These are phyloP conservation scores for Nakazawaea ambrosiae DNA, from an alignment of 805 yeast genomes.

Conservation along the genomic window DNA sequence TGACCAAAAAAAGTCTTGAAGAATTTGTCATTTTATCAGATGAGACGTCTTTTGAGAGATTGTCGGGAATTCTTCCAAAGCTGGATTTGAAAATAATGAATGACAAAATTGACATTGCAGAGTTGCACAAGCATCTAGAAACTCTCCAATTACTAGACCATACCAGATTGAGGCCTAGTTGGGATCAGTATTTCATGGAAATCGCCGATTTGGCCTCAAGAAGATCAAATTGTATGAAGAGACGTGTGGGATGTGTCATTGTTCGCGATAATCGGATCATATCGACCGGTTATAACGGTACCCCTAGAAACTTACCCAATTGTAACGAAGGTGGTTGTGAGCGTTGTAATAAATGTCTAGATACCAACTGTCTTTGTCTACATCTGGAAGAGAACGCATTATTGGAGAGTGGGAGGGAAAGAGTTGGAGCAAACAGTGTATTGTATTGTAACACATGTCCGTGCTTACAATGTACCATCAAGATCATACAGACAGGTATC, in stretches of 20 bases:
- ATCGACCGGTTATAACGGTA: conserved; percentile 97
- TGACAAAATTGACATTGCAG: conserved; percentile 27
- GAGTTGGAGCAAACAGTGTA: conserved; percentile 58
- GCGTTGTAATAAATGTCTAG: conserved; percentile 61
- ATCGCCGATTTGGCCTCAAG: conserved; percentile 89
- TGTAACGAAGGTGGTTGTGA: conserved; percentile 96
- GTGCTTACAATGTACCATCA: conserved; percentile 90
- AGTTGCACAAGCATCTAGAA: conserved; percentile 31
- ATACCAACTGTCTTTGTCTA: conserved; percentile 78
- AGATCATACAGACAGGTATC: conserved; percentile 90
- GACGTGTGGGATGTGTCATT: conserved; percentile 94
- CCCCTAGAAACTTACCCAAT: conserved; percentile 81
- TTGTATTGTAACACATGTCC: conserved; percentile 97
- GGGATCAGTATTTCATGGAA: conserved; percentile 96
- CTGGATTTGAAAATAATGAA: conserved; percentile 58
- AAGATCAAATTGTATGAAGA: conserved; percentile 93
- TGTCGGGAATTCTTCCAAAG: conserved; percentile 33
- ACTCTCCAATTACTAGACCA: conserved; percentile 39
- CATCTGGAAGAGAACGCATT: conserved; percentile 98
- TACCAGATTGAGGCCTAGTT: conserved; percentile 73
- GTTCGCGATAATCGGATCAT: conserved; percentile 80
- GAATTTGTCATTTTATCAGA: conserved; percentile 30
- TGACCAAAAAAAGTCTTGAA: conserved; percentile 8
- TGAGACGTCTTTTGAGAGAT: conserved; percentile 13
- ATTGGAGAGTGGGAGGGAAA: conserved; percentile 86